A percentile compares a stretch with the other conserved stretches of the same genome.
Conservation (phyloP, 2,329 filamentous ascomycete genomes). For the Aspergillus sp. region DNA sequence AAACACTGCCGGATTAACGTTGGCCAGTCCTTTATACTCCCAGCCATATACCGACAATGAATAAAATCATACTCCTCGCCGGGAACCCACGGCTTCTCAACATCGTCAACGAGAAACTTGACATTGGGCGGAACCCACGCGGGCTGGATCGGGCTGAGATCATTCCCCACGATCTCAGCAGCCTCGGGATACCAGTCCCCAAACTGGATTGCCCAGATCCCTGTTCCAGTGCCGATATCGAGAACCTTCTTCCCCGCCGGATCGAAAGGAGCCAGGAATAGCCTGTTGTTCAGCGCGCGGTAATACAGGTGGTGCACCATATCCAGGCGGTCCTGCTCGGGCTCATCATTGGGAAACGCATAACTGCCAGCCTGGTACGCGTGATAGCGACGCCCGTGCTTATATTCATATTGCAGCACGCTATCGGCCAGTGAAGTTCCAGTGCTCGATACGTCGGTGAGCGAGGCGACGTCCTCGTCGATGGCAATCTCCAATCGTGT, state of each 20-base stretch:
- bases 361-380: slow-evolving; percentile 31
- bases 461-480: neutral
- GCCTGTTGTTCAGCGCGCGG: slow-evolving; percentile 35
- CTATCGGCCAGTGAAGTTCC: slow-evolving; percentile 13
- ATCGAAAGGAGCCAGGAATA: slow-evolving; percentile 39
- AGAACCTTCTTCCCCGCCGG: slow-evolving; percentile 30
- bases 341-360: slow-evolving; percentile 36
- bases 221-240: slow-evolving; percentile 43
- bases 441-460: neutral
- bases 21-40: slow-evolving; percentile 31
- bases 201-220: slow-evolving; percentile 37
- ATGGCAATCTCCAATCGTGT: neutral
- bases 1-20: slow-evolving; percentile 17
- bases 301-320: slow-evolving; percentile 39
- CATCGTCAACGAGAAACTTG: slow-evolving; percentile 36
- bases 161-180: slow-evolving; percentile 45
- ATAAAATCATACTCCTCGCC: slow-evolving; percentile 33
- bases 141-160: slow-evolving; percentile 45
- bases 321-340: slow-evolving; percentile 37
- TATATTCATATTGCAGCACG: slow-evolving; percentile 15
- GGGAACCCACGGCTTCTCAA: slow-evolving; percentile 32
- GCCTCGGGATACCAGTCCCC: slow-evolving; percentile 38
- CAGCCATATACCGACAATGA: slow-evolving; percentile 33
- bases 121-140: slow-evolving; percentile 40
- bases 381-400: slow-evolving; percentile 29